Evolutionary conservation across 1,284 basidiomycete genomes (phyloP).

Genomic region (Lignosus rhinocerotis): DNA sequence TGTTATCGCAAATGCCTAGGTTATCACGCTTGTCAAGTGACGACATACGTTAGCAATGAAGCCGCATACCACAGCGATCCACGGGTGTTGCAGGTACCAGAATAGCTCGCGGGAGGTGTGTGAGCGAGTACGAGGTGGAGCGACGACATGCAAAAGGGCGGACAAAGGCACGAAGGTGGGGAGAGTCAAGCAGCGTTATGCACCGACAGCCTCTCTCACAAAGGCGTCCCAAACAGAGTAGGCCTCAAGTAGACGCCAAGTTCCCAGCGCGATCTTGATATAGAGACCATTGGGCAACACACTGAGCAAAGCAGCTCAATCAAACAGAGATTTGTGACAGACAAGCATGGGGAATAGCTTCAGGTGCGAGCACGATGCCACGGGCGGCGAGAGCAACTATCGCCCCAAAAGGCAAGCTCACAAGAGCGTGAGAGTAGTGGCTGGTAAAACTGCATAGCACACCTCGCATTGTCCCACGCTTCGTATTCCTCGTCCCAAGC

Average conservation of each 20-base stretch:
- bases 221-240: slow-evolving; percentile 18
- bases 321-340: slow-evolving; percentile 6
- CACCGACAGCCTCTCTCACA: slow-evolving; percentile 19
- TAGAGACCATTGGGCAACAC: slow-evolving; percentile 4
- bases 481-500: slow-evolving; percentile 27
- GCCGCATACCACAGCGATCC: slow-evolving; percentile 11
- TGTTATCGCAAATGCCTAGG: slow-evolving; percentile 9
- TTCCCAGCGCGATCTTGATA: slow-evolving; percentile 9
- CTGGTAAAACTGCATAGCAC: slow-evolving; percentile 33
- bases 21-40: slow-evolving; percentile 7
- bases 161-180: slow-evolving; percentile 3
- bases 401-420: slow-evolving; percentile 18
- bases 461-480: slow-evolving; percentile 31
- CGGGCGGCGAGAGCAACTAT: slow-evolving; percentile 13
- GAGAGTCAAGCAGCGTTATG: slow-evolving; percentile 2
- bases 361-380: slow-evolving; percentile 10
- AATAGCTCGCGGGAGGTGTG: slow-evolving; percentile 1
- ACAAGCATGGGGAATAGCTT: slow-evolving; percentile 3
- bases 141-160: slow-evolving; percentile 17
- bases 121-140: not conserved
- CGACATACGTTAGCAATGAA: slow-evolving; percentile 2
- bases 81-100: slow-evolving; percentile 6
- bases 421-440: slow-evolving; percentile 30
- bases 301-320: not conserved
- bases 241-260: slow-evolving; percentile 6